Evolutionary conservation across 176 grass and related monocot species (phyloP).

Genomic region (Sorghum bicolor): DNA sequence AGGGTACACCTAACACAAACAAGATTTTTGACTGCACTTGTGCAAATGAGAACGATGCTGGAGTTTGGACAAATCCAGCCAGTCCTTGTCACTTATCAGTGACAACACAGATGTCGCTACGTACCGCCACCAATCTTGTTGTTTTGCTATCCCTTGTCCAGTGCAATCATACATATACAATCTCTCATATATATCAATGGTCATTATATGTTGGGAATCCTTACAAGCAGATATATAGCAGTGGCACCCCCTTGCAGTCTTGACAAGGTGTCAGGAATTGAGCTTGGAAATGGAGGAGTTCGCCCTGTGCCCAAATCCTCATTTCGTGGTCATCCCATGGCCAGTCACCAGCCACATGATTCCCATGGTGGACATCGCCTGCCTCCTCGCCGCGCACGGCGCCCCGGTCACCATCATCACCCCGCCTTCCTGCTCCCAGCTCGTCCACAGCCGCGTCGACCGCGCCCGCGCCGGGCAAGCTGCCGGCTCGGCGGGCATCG

Average conservation of each 20-base stretch:
- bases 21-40: too few relatives aligned
- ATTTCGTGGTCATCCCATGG: constrained; percentile 56
- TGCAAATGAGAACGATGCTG: too few relatives aligned
- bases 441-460: constrained; percentile 35
- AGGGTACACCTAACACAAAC: too few relatives aligned
- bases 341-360: constrained; percentile 59
- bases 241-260: too few relatives aligned
- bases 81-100: too few relatives aligned
- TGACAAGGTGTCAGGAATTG: too few relatives aligned
- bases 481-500: not conserved
- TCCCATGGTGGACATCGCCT: constrained; percentile 55
- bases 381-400: constrained; percentile 50
- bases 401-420: constrained; percentile 45
- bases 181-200: too few relatives aligned
- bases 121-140: too few relatives aligned
- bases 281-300: not conserved
- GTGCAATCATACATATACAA: too few relatives aligned
- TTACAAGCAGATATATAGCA: not conserved
- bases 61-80: too few relatives aligned
- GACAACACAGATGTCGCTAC: too few relatives aligned
- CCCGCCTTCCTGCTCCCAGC: constrained; percentile 17
- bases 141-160: too few relatives aligned
- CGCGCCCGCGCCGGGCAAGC: not conserved
- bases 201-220: not conserved
- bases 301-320: not conserved